These are phyloP conservation scores for Oryza brachyantha DNA, from an alignment of 176 grass and related monocot species.

Conservation along the genomic window DNA sequence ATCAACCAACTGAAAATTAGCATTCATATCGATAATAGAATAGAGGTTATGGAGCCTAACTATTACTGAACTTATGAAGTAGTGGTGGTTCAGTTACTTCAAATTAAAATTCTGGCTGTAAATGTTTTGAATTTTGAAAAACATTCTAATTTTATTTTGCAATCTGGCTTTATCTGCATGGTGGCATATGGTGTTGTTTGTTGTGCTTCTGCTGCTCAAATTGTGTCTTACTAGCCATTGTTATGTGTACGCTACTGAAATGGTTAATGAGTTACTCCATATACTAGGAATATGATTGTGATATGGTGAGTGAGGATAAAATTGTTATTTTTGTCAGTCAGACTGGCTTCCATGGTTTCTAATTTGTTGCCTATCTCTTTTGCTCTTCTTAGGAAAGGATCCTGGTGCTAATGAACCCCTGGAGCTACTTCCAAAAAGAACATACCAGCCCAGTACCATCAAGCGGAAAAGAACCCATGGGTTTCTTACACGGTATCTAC, in stretches of 20 bases:
- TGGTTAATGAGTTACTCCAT: background rate
- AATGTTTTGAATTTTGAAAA: constrained; percentile 7
- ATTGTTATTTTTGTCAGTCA: constrained; percentile 6
- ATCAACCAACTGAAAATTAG: background rate
- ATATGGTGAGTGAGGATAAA: background rate
- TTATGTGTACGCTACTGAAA: background rate
- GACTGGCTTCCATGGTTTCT: constrained; percentile 2
- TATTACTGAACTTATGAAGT: background rate
- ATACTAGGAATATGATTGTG: background rate
- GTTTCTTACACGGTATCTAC: constrained; percentile 69
- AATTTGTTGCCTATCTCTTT: background rate
- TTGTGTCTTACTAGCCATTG: background rate
- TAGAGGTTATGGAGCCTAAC: background rate
- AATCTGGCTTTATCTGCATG: background rate
- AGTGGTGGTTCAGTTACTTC: constrained; percentile 1
- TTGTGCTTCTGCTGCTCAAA: background rate
- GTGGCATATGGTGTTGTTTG: background rate
- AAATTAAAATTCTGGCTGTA: background rate
- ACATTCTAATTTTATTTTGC: background rate
- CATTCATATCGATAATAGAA: background rate
- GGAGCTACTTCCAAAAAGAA: constrained; percentile 69
- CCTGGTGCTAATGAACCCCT: constrained; percentile 59
- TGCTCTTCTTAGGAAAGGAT: constrained; percentile 54
- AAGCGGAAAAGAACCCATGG: constrained; percentile 87
- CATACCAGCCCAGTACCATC: constrained; percentile 86